Evolutionary conservation across 345 rosid genomes (phyloP).

Genomic region (Ceriops decandra): DNA sequence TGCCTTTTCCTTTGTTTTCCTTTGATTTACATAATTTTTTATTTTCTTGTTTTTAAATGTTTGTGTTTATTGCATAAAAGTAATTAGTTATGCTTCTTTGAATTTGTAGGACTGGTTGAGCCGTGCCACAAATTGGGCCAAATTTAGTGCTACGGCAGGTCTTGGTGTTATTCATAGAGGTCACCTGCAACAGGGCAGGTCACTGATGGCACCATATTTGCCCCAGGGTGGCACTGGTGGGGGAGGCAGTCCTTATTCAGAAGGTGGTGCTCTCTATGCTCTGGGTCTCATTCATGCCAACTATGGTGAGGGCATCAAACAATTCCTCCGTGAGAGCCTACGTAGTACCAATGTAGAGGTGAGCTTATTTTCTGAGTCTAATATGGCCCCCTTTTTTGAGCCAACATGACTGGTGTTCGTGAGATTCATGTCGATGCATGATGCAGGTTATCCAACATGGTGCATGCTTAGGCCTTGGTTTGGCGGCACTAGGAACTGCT

Average conservation of each 20-base stretch:
- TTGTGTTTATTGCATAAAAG: not conserved
- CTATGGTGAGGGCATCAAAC: constrained; percentile 98
- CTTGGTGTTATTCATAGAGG: constrained; percentile 99
- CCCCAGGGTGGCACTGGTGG: constrained; percentile 97
- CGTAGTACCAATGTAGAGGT: constrained; percentile 92
- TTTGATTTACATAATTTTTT: not conserved
- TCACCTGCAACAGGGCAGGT: constrained; percentile 94
- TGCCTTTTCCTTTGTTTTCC: not conserved
- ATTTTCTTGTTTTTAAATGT: not conserved
- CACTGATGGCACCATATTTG: constrained; percentile 95
- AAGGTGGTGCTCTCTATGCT: constrained; percentile 99
- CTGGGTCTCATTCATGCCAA: constrained; percentile 98
- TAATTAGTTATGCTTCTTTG: constrained; percentile 12
- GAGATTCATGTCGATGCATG: constrained; percentile 3
- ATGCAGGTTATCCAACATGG: constrained; percentile 98
- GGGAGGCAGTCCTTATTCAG: constrained; percentile 96
- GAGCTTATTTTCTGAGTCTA: constrained; percentile 19
- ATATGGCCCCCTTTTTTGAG: not conserved
- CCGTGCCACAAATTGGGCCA: constrained; percentile 99
- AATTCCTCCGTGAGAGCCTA: constrained; percentile 90
- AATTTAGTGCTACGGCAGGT: constrained; percentile 99
- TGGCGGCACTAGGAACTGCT: constrained; percentile 98
- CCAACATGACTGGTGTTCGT: not conserved
- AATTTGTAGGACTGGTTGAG: constrained; percentile 91
- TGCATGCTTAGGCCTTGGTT: constrained; percentile 98